Percentiles rank a stretch among this genome's conserved stretches.
These are phyloP conservation scores for Bipolaris sorokiniana DNA, from an alignment of 2,329 filamentous ascomycete species.

Conservation along the genomic window DNA sequence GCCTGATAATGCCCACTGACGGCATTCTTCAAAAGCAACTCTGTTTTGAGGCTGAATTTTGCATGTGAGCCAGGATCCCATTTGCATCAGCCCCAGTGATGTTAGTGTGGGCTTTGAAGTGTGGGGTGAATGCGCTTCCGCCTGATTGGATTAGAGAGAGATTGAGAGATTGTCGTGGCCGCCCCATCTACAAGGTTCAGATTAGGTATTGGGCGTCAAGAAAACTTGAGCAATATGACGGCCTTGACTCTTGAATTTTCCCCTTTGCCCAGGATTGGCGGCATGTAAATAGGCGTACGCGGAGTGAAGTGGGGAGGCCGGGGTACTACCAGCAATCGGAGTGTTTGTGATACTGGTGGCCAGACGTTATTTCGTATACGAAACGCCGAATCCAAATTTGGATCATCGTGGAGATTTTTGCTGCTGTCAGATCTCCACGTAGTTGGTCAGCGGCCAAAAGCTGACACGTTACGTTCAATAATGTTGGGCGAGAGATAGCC, in stretches of 20 bases:
- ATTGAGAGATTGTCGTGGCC: background rate
- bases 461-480: background rate
- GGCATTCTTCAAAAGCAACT: background rate
- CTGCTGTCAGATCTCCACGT: background rate
- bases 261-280: background rate
- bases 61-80: background rate
- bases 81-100: background rate
- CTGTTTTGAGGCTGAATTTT: background rate
- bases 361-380: background rate
- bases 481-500: background rate
- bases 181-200: background rate
- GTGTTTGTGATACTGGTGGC: background rate
- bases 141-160: background rate
- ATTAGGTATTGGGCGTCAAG: background rate
- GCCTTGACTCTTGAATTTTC: background rate
- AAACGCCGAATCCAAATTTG: background rate
- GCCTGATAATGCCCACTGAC: background rate
- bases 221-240: background rate
- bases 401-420: background rate
- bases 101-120: background rate
- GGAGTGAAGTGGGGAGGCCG: background rate
- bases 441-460: background rate
- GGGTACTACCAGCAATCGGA: background rate
- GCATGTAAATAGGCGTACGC: background rate
- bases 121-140: background rate